Conservation (phyloP, 345 rosid genomes). For the Kandelia obovata region DNA sequence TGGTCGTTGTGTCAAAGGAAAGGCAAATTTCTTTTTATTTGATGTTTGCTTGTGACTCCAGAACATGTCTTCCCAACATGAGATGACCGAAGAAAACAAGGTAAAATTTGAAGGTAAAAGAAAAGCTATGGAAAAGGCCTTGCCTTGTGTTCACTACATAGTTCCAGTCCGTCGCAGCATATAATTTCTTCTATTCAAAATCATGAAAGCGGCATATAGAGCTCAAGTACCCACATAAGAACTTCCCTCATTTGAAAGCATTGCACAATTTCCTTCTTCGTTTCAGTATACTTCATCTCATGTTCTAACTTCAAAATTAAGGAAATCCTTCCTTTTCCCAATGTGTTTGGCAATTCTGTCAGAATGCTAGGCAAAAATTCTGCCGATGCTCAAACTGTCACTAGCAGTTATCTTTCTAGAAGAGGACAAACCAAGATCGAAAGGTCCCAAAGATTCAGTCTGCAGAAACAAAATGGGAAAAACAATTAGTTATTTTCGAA, state of each 20-base stretch:
- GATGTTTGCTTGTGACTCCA: too few relatives aligned
- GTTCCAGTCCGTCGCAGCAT: background rate
- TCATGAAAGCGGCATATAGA: too few relatives aligned
- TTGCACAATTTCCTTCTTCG: background rate
- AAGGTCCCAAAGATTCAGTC: slow-evolving; percentile 82
- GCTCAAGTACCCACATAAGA: too few relatives aligned
- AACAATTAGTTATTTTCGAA: background rate
- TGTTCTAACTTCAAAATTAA: slow-evolving; percentile 3
- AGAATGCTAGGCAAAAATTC: slow-evolving; percentile 29
- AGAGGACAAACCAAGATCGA: slow-evolving; percentile 69
- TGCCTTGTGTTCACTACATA: background rate
- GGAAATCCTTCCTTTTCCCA: background rate
- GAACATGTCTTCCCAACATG: background rate
- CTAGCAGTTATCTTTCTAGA: slow-evolving; percentile 42
- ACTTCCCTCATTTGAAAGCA: too few relatives aligned
- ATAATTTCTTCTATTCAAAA: too few relatives aligned
- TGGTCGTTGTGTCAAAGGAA: too few relatives aligned
- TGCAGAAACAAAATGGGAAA: slow-evolving; percentile 23
- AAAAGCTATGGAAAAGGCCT: background rate
- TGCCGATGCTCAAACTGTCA: slow-evolving; percentile 40
- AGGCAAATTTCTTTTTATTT: too few relatives aligned
- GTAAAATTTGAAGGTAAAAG: background rate
- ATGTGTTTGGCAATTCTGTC: background rate
- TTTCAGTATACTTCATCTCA: slow-evolving; percentile 6
- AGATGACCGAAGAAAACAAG: background rate